Conservation (phyloP, 2,329 filamentous ascomycete species). For the Botrytis fragariae region DNA sequence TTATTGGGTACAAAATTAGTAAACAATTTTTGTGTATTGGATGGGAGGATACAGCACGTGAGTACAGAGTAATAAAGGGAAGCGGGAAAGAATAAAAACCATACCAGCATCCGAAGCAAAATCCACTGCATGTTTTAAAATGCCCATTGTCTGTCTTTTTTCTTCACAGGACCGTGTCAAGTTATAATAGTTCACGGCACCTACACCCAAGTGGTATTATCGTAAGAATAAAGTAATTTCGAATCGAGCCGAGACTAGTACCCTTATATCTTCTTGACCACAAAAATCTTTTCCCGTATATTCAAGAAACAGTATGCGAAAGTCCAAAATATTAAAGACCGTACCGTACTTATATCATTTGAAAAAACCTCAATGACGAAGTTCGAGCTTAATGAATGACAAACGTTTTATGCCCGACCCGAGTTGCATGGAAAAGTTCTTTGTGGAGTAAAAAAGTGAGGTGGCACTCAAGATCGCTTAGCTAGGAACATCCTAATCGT, state of each 20-base stretch:
- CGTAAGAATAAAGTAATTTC: not conserved
- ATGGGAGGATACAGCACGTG: not conserved
- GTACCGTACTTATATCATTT: not conserved
- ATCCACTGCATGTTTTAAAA: constrained; percentile 26
- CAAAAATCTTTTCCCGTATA: not conserved
- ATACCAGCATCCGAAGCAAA: constrained; percentile 34
- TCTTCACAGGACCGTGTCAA: not conserved
- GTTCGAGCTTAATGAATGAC: not conserved
- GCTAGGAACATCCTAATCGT: not conserved
- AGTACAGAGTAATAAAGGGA: not conserved
- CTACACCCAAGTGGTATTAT: not conserved
- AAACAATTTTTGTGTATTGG: not conserved
- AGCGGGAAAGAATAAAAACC: not conserved
- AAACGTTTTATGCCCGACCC: not conserved
- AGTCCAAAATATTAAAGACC: not conserved
- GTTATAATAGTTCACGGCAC: not conserved
- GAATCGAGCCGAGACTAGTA: not conserved
- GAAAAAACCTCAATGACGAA: not conserved
- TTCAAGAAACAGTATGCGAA: not conserved
- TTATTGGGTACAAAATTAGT: not conserved
- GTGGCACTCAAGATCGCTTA: constrained; percentile 6
- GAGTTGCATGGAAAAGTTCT: not conserved
- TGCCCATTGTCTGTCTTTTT: not conserved
- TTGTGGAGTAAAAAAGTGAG: constrained; percentile 1
- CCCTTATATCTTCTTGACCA: not conserved